Percentiles rank a stretch among this genome's conserved stretches.
Conservation (phyloP, 352 stramenopile genomes). For the Thraustochytrium sp. region DNA sequence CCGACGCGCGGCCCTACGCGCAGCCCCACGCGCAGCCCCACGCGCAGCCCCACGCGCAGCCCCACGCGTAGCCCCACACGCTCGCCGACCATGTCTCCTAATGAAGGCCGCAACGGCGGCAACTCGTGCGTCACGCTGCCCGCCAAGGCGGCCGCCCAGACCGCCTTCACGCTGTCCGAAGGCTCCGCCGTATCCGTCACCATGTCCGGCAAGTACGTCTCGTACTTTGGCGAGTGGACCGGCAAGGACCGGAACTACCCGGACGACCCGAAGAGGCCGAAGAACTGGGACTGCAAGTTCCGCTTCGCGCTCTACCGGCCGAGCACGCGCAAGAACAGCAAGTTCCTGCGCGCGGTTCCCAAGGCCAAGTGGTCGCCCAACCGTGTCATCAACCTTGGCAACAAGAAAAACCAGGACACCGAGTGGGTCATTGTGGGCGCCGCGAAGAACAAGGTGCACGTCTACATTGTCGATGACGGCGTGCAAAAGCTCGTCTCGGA, state of each 20-base stretch:
- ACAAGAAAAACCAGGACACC: too few relatives aligned
- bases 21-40: not conserved
- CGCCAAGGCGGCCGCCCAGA: not conserved
- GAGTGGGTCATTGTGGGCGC: too few relatives aligned
- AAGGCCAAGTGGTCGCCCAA: too few relatives aligned
- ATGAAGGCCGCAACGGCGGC: not conserved
- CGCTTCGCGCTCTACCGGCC: not conserved
- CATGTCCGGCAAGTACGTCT: not conserved
- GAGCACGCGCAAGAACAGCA: not conserved
- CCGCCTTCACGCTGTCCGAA: not conserved
- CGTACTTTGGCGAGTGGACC: not conserved
- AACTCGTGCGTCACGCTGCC: not conserved
- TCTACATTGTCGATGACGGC: too few relatives aligned
- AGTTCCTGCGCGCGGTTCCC: too few relatives aligned
- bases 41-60: not conserved
- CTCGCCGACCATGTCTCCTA: not conserved
- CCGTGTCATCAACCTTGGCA: too few relatives aligned
- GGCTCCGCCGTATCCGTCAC: not conserved
- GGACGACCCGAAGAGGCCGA: not conserved
- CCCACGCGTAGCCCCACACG: not conserved
- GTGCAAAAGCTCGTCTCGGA: too few relatives aligned
- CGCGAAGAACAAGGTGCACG: too few relatives aligned
- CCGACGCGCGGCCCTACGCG: not conserved
- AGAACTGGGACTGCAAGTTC: constrained; percentile 16
- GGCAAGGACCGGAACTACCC: not conserved